Evolutionary conservation across 2,329 filamentous ascomycete species (phyloP).

Genomic region (Incumbomyces lentus): DNA sequence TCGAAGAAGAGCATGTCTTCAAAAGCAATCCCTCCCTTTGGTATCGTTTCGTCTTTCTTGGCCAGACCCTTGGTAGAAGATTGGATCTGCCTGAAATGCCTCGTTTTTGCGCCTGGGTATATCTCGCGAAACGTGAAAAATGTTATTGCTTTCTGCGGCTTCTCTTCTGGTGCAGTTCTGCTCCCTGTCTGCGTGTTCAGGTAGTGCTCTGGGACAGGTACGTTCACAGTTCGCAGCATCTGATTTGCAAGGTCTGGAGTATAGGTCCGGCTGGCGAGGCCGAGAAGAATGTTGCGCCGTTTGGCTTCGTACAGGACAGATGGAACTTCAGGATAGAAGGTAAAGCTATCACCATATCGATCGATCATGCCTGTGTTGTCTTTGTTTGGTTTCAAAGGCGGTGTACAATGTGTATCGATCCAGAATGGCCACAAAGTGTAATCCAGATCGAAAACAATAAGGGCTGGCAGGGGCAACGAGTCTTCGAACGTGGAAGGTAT

Average conservation of each 20-base stretch:
- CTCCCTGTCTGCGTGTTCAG: slow-evolving; percentile 61
- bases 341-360: slow-evolving; percentile 53
- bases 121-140: slow-evolving; percentile 51
- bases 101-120: slow-evolving; percentile 69
- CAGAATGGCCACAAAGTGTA: slow-evolving; percentile 99
- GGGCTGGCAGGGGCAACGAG: slow-evolving; percentile 62
- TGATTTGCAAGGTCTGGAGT: slow-evolving; percentile 71
- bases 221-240: slow-evolving; percentile 64
- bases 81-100: slow-evolving; percentile 67
- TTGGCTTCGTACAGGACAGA: slow-evolving; percentile 54
- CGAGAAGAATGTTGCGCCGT: slow-evolving; percentile 48
- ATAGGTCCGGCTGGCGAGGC: slow-evolving; percentile 68
- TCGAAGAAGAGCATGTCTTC: slow-evolving; percentile 94
- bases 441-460: slow-evolving; percentile 91
- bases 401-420: slow-evolving; percentile 83
- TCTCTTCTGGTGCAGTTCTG: slow-evolving; percentile 37
- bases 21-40: slow-evolving; percentile 45
- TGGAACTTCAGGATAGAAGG: slow-evolving; percentile 62
- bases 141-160: slow-evolving; percentile 33
- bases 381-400: slow-evolving; percentile 51
- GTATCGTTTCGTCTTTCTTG: slow-evolving; percentile 1
- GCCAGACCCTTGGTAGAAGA: slow-evolving; percentile 43
- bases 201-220: slow-evolving; percentile 35
- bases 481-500: slow-evolving; percentile 46
- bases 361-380: slow-evolving; percentile 16